Conservation (phyloP, 129 eudicot genomes). For the Silybum marianum region DNA sequence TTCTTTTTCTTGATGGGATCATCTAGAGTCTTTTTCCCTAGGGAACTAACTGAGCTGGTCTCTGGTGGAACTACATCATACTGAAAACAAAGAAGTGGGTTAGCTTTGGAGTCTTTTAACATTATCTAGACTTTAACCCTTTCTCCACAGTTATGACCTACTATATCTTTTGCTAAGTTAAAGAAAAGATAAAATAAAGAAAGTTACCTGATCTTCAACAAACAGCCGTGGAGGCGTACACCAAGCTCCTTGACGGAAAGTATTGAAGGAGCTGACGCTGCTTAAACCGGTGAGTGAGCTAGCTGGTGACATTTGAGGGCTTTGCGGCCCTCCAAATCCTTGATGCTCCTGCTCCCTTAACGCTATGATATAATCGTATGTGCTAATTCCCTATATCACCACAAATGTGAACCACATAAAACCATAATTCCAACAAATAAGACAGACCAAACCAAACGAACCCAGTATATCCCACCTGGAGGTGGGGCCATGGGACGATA, state of each 20-base stretch:
- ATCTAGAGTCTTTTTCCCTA: constrained; percentile 58
- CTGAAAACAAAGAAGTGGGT: constrained; percentile 37
- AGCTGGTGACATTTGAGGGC: constrained; percentile 93
- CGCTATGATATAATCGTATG: constrained; percentile 92
- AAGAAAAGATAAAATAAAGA: constrained; percentile 14
- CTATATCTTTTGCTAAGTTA: not conserved
- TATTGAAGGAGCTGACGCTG: constrained; percentile 86
- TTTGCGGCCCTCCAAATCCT: constrained; percentile 76
- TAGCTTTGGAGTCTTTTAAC: not conserved
- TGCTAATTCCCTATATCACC: constrained; percentile 86
- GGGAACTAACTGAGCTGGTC: constrained; percentile 77
- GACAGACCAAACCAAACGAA: not conserved
- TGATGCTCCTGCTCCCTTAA: constrained; percentile 92
- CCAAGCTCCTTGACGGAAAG: constrained; percentile 92
- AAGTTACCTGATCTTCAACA: constrained; percentile 88
- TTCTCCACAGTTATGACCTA: not conserved
- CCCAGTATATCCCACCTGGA: not conserved
- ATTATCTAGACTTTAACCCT: not conserved
- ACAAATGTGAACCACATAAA: not conserved
- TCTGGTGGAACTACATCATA: constrained; percentile 90
- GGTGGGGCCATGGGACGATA: not conserved
- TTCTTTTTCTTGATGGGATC: constrained; percentile 82
- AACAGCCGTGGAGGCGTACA: constrained; percentile 96
- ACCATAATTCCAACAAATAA: constrained; percentile 5
- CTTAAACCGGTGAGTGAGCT: constrained; percentile 91